These are phyloP conservation scores for Serendipita vermifera DNA, from an alignment of 768 basidiomycete species.

Conservation along the genomic window DNA sequence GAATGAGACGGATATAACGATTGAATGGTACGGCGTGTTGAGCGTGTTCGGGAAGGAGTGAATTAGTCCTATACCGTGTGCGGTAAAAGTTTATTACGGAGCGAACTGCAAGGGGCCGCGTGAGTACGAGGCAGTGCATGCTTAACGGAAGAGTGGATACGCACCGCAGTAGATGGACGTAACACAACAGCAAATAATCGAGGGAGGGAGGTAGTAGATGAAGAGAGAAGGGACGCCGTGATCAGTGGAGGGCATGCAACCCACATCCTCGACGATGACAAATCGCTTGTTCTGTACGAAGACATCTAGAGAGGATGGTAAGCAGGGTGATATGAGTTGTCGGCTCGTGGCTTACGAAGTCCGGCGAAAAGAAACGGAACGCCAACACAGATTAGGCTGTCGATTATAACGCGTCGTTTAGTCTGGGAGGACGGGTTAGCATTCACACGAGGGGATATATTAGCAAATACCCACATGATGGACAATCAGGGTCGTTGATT, in stretches of 20 bases:
- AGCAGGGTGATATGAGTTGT: background rate
- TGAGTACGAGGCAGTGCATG: background rate
- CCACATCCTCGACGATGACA: background rate
- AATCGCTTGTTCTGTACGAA: background rate
- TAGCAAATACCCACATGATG: background rate
- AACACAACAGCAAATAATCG: background rate
- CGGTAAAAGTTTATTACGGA: background rate
- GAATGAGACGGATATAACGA: background rate
- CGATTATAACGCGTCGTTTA: background rate
- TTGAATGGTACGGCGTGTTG: background rate
- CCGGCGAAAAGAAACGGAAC: background rate
- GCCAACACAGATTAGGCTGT: background rate
- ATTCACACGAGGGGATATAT: background rate
- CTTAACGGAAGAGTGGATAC: background rate
- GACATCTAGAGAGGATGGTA: background rate
- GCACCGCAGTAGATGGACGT: slow-evolving; percentile 9
- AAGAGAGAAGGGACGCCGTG: background rate
- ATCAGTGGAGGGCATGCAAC: background rate
- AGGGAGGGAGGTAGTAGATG: slow-evolving; percentile 8
- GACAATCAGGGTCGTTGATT: background rate
- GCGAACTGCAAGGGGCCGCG: background rate
- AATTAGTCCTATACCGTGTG: background rate
- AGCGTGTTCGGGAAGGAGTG: background rate
- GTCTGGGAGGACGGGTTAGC: background rate
- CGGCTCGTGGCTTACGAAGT: background rate